Conservation (phyloP, 495 filamentous ascomycete species). For the Zalerion maritima region DNA sequence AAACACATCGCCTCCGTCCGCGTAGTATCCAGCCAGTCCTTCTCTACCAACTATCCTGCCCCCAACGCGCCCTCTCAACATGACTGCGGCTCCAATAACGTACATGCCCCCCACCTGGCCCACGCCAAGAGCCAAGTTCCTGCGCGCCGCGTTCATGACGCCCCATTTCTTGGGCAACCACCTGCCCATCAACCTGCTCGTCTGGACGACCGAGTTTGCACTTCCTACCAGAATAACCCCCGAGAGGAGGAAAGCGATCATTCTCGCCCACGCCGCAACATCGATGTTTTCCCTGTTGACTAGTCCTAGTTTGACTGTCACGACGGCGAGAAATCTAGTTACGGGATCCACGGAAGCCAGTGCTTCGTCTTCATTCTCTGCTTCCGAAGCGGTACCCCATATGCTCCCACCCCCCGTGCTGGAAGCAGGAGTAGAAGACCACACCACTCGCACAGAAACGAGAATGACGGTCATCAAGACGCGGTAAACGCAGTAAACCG, state of each 20-base stretch:
- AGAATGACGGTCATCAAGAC: conserved; percentile 59
- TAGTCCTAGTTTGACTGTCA: conserved; percentile 14
- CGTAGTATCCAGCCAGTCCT: no score
- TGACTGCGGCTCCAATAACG: conserved; percentile 57
- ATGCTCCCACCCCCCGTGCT: no score
- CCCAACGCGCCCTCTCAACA: conserved; percentile 59
- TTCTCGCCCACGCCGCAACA: conserved; percentile 55
- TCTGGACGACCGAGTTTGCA: conserved; percentile 61
- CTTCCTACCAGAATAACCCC: conserved; percentile 64
- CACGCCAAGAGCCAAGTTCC: conserved; percentile 56
- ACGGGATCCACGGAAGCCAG: no score
- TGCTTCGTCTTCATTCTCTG: no score
- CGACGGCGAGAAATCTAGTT: conserved; percentile 12
- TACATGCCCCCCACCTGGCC: conserved; percentile 68
- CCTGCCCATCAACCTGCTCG: conserved; percentile 57
- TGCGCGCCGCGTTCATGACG: conserved; percentile 44
- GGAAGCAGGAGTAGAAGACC: no score
- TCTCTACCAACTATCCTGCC: no score
- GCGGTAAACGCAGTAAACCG: conserved; percentile 62
- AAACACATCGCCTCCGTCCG: conserved; percentile 55
- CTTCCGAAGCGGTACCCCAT: no score
- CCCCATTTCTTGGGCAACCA: conserved; percentile 53
- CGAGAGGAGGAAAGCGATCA: conserved; percentile 63
- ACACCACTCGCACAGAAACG: no score
- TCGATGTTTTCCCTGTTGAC: no score